phyloP scores from a whole-genome alignment of 768 basidiomycete genomes.

The Boletus vermiculosoides region DNA sequence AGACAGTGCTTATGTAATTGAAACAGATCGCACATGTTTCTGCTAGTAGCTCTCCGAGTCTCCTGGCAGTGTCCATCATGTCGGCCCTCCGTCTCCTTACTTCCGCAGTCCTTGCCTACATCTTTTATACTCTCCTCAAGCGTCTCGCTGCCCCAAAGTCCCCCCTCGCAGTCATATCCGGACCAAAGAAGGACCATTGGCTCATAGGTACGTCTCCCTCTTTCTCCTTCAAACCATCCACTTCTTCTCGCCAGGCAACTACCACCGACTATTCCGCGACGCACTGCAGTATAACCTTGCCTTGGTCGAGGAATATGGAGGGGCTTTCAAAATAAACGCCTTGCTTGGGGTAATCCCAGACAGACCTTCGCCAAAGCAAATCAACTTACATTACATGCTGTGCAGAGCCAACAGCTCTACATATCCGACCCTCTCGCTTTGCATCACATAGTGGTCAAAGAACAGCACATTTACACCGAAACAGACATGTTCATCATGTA shows the following conservation, averaged over 20 bases:
- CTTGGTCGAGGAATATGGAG: conserved; percentile 34
- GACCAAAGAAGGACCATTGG: conserved; percentile 37
- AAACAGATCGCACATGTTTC: too few relatives aligned
- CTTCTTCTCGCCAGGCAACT: conserved; percentile 28
- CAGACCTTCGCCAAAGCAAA: not conserved
- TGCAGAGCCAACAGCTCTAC: conserved; percentile 32
- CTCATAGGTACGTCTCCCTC: conserved; percentile 25
- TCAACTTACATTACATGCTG: not conserved
- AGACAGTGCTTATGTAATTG: too few relatives aligned
- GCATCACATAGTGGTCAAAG: conserved; percentile 38
- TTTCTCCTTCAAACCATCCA: not conserved
- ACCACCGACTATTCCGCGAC: conserved; percentile 33
- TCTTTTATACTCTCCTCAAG: conserved; percentile 19
- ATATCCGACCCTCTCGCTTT: conserved; percentile 40
- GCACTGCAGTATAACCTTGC: conserved; percentile 32
- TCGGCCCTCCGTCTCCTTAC: not conserved
- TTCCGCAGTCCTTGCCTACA: conserved; percentile 5
- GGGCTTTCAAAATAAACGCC: conserved; percentile 34
- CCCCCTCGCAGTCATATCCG: conserved; percentile 25
- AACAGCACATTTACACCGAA: conserved; percentile 38
- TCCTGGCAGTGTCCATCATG: not conserved
- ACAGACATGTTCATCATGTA: conserved; percentile 36
- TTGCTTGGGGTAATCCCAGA: conserved; percentile 32
- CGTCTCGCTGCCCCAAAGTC: conserved; percentile 6
- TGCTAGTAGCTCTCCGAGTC: too few relatives aligned